These are phyloP conservation scores for Oryza coarctata DNA, from an alignment of 176 grass and related monocot species.

Conservation along the genomic window DNA sequence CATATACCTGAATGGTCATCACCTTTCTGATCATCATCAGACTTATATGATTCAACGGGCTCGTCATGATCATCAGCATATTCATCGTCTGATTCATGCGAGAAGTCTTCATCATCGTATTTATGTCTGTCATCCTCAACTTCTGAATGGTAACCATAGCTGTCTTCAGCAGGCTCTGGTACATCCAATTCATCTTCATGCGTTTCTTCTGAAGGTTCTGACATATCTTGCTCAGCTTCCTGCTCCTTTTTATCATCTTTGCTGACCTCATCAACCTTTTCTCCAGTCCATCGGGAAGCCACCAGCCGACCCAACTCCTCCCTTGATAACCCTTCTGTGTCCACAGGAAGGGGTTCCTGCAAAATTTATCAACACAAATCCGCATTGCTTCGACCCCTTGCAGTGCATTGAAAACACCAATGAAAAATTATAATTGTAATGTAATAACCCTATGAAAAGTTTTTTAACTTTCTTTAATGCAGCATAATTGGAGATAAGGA, in stretches of 20 bases:
- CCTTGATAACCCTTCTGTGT: slow-evolving; percentile 72
- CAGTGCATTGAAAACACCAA: neutral
- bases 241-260: slow-evolving; percentile 46
- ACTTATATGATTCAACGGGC: slow-evolving; percentile 43
- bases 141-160: slow-evolving; percentile 69
- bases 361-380: slow-evolving; percentile 32
- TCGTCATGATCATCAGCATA: slow-evolving; percentile 62
- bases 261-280: slow-evolving; percentile 51
- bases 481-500: slow-evolving; percentile 13
- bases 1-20: slow-evolving; percentile 68
- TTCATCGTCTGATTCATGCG: slow-evolving; percentile 59
- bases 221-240: slow-evolving; percentile 40
- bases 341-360: slow-evolving; percentile 54
- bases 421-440: neutral
- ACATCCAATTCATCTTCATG: slow-evolving; percentile 54
- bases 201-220: slow-evolving; percentile 53
- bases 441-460: neutral
- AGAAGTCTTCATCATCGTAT: slow-evolving; percentile 57
- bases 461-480: neutral
- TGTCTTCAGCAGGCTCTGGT: slow-evolving; percentile 59
- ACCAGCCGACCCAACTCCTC: slow-evolving; percentile 88
- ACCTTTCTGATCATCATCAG: slow-evolving; percentile 64
- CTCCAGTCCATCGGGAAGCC: slow-evolving; percentile 93
- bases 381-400: slow-evolving; percentile 9
- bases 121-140: slow-evolving; percentile 75